Conservation (phyloP, 2,329 filamentous ascomycete genomes). For the Apiospora marii region DNA sequence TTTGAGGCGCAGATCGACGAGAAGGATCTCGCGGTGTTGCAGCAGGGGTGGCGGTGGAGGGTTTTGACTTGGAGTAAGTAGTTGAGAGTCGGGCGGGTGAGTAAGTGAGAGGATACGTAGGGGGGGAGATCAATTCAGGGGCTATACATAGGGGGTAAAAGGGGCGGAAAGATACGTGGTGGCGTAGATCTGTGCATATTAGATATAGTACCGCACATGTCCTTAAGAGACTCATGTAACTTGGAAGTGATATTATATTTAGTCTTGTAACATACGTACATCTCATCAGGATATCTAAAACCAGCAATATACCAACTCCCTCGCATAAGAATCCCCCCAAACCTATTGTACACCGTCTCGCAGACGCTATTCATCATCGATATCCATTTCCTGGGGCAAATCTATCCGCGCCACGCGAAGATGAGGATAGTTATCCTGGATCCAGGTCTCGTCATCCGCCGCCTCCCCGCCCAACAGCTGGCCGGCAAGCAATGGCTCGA, state of each 20-base stretch:
- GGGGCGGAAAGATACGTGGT: not conserved
- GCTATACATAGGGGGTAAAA: not conserved
- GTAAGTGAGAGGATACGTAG: not conserved
- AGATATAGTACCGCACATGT: not conserved
- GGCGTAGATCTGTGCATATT: not conserved
- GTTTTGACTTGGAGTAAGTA: conserved; percentile 54
- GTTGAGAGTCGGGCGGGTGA: not conserved
- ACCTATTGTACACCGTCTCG: too few relatives aligned
- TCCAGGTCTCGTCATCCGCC: not conserved
- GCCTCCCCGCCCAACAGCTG: not conserved
- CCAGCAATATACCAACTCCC: too few relatives aligned
- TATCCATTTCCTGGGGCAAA: not conserved
- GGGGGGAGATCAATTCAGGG: not conserved
- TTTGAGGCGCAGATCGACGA: conserved; percentile 45
- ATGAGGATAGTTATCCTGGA: not conserved
- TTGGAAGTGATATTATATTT: too few relatives aligned
- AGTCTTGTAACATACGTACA: too few relatives aligned
- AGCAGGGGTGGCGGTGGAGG: conserved; percentile 64
- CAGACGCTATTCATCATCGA: not conserved
- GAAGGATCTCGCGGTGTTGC: conserved; percentile 56
- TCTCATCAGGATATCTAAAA: too few relatives aligned
- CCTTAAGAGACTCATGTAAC: too few relatives aligned
- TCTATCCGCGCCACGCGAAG: not conserved
- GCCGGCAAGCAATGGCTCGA: not conserved
- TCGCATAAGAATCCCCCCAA: too few relatives aligned